A percentile compares a stretch with the other conserved stretches of the same genome.
Conservation (phyloP, 164 flowering plant species). For the Vitis labrusca region DNA sequence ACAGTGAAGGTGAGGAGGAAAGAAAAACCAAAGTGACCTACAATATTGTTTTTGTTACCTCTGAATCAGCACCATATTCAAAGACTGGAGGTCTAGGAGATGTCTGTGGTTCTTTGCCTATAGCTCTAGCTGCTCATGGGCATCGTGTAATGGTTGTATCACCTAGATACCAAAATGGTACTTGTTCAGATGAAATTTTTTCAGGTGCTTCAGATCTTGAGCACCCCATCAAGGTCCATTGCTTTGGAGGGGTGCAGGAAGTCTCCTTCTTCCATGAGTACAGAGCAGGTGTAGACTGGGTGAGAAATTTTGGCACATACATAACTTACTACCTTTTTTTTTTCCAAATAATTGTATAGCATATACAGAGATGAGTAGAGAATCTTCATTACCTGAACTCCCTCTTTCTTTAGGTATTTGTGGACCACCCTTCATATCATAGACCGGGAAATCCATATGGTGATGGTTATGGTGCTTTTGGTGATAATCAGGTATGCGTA, state of each 20-base stretch:
- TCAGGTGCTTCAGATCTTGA: slow-evolving; percentile 51
- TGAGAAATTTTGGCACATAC: slow-evolving; percentile 21
- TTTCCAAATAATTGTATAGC: not conserved
- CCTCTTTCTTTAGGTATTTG: slow-evolving; percentile 62
- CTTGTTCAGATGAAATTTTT: slow-evolving; percentile 44
- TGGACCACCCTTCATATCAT: slow-evolving; percentile 86
- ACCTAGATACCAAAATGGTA: slow-evolving; percentile 77
- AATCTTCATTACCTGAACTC: not conserved
- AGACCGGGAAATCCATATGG: slow-evolving; percentile 97
- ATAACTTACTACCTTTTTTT: not conserved
- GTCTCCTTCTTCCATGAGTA: slow-evolving; percentile 85
- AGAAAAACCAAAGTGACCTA: slow-evolving; percentile 31
- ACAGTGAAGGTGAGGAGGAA: slow-evolving; percentile 29
- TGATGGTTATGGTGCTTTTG: slow-evolving; percentile 79
- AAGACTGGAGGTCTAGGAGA: slow-evolving; percentile 98
- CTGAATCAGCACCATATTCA: slow-evolving; percentile 94
- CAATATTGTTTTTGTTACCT: slow-evolving; percentile 73
- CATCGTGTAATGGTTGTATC: slow-evolving; percentile 96
- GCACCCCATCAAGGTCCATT: slow-evolving; percentile 43
- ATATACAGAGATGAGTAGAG: not conserved
- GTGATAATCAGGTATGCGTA: slow-evolving; percentile 83
- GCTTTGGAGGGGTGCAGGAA: slow-evolving; percentile 80
- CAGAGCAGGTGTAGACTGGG: slow-evolving; percentile 96
- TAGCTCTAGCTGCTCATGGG: slow-evolving; percentile 77
- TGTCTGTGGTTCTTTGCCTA: slow-evolving; percentile 96